Evolutionary conservation across 345 rosid species (phyloP), one percentile per base, ranked within the genome.

Genomic region (Moricandia arvensis): DNA sequence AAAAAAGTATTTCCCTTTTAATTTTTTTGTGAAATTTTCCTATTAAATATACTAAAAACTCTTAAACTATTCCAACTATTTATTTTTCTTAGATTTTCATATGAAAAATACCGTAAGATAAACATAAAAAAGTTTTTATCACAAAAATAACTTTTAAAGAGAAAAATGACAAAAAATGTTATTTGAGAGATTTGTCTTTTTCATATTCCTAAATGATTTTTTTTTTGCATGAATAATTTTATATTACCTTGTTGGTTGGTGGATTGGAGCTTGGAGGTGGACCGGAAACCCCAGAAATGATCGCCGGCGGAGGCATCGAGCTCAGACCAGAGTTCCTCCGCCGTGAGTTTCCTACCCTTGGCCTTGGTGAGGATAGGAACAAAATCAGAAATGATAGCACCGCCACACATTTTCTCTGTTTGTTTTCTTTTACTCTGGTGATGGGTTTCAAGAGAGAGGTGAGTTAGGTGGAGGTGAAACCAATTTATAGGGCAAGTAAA

Each of bases 381-480:
- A 66, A 64, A 73, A 71, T 83, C 91, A 69, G 88, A 80, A 45
- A 90, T 85, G 3, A 89, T 70, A 34, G 89, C 88, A 68, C 98
- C 98, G 30, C 95, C 95, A 66, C 98, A 93, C 98, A 93, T 93
- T 37, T 78, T 86, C 30, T 55, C 10, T 53, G 17, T 11, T 37
- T 62, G 12, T 29, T 58, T 53, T 38, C 4, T 17, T 53, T 29
- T 13, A 45, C 6, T 67, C 59, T 33, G 17, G 3, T 18, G 6
- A 0, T 60, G 7, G 41, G 65, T 65, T 26, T 69, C 55, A n/a
- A 60, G 60, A 71, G 30, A 58, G 67, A 60, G 64, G 11, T 8
- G n/a, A 7, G 2, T 31, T 8, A 3, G 59, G 51, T 16, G 30
- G 12, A 24, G 34, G 38, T 59, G 59, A 72, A 35, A 37, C 29